Evolutionary conservation across 495 filamentous ascomycete genomes (phyloP), one percentile per base, ranked within the genome.

Genomic region (Xylaria intraflava): DNA sequence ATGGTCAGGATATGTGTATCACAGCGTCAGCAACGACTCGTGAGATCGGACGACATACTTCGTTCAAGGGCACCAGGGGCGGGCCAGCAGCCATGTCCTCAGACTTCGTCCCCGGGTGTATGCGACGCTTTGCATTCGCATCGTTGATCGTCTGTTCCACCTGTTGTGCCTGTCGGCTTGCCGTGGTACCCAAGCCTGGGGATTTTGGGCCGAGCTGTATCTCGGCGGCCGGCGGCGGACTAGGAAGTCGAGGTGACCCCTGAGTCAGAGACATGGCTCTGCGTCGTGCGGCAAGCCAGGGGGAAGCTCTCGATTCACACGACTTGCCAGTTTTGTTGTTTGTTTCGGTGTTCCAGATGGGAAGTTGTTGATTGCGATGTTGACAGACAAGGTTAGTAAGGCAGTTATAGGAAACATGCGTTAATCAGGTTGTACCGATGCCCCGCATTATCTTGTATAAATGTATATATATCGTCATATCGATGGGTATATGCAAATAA

Each of bases 41-140:
- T 35, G 45, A 17, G 12, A 20, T 12, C 31, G 27, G 38, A 31
- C 4, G 24, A 64, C 78, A 58, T 64, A 94, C 89, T 75, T 96
- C 88, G 38, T 79, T 77, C 46, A 97, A 74, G 17, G 90, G 86
- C 38, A 96, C 79, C 45, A 96, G 73, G 20, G 94, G 92, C 49
- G 90, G 92, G 1, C 94, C 94, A 51, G 86, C 84, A 30, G 86
- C 83, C 87, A 98, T 96, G 61, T 97, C 88, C 55, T 78, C 83
- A 7, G 90, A 82, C 69, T 85, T 90, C 31, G 91, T 95, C 42
- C 93, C 93, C 3, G 93, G 92, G 20, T 93, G 84, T 68, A 98
- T 95, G 60, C 93, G 82, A 57, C 93, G 79, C 47, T 80, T 83
- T 22, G 89, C 60, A 55, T 77, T 78, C 2, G 78, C 75, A 44